Conservation (phyloP, 2,329 filamentous ascomycete species). For the Thielaviopsis euricoi region DNA sequence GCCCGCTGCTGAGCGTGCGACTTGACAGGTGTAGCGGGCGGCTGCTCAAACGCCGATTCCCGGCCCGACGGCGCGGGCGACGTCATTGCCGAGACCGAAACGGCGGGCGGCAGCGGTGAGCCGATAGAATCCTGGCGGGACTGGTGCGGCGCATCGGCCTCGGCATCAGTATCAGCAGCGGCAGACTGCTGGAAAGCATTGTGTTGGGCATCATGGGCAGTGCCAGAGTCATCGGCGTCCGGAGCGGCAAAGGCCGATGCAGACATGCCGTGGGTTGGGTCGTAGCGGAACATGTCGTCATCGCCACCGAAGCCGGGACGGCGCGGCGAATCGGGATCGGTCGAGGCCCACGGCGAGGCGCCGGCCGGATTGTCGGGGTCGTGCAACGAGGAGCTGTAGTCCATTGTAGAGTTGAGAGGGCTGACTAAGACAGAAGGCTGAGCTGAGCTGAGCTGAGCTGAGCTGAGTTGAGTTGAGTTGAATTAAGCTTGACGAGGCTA, state of each 20-base stretch:
- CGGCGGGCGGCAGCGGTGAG: background rate
- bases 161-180: background rate
- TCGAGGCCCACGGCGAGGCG: conserved; percentile 34
- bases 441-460: too few species aligned
- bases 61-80: background rate
- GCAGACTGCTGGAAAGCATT: conserved; percentile 3
- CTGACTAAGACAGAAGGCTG: background rate
- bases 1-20: conserved; percentile 16
- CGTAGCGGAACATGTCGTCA: conserved; percentile 2
- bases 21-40: conserved; percentile 14
- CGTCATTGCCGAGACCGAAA: background rate
- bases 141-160: background rate
- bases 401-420: conserved; percentile 26
- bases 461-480: too few species aligned
- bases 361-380: conserved; percentile 36
- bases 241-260: background rate
- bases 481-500: too few species aligned
- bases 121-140: background rate
- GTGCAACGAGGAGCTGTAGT: conserved; percentile 39
- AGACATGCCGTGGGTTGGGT: background rate
- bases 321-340: conserved; percentile 27
- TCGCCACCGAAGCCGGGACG: conserved; percentile 24
- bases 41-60: background rate
- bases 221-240: too few species aligned
- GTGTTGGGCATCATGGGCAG: conserved; percentile 2